phyloP scores from a whole-genome alignment of 768 basidiomycete genomes.

The Leccinum longicurvipes region DNA sequence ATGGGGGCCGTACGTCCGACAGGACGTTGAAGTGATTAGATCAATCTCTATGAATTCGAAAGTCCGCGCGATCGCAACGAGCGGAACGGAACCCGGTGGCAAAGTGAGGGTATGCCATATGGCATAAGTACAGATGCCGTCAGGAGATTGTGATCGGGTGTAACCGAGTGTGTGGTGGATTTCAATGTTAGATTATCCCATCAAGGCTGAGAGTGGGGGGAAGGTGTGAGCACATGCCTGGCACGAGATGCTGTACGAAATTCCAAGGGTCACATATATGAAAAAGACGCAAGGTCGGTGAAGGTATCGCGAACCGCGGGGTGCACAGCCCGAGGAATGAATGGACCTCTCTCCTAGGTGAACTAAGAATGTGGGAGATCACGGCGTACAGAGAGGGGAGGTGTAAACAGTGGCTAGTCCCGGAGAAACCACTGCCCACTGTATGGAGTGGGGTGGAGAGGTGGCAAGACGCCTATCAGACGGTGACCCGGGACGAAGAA shows the following conservation, averaged over 20 bases:
- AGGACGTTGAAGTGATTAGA: slow-evolving; percentile 21
- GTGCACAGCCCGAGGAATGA: neutral
- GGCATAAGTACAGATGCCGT: slow-evolving; percentile 27
- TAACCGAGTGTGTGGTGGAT: slow-evolving; percentile 16
- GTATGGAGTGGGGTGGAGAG: slow-evolving; percentile 5
- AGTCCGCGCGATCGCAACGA: slow-evolving; percentile 25
- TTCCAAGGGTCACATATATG: slow-evolving; percentile 23
- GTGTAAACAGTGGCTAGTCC: neutral
- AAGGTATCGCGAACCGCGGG: slow-evolving; percentile 14
- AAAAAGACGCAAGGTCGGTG: slow-evolving; percentile 8
- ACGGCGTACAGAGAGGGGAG: neutral
- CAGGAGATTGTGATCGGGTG: slow-evolving; percentile 24
- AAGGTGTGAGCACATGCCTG: slow-evolving; percentile 15
- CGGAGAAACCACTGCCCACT: slow-evolving; percentile 10
- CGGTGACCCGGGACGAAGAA: slow-evolving; percentile 14
- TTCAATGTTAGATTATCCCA: slow-evolving; percentile 15
- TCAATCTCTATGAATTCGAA: slow-evolving; percentile 16
- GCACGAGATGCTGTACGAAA: slow-evolving; percentile 18
- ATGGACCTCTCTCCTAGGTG: neutral
- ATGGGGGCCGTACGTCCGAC: slow-evolving; percentile 18
- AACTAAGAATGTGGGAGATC: neutral
- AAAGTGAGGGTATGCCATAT: slow-evolving; percentile 18
- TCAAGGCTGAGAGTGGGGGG: slow-evolving; percentile 11
- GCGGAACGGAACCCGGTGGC: slow-evolving; percentile 31
- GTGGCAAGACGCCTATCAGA: slow-evolving; percentile 16